These are phyloP conservation scores for Phialocephala sp. DNA, from an alignment of 2,329 filamentous ascomycete species.

Conservation along the genomic window DNA sequence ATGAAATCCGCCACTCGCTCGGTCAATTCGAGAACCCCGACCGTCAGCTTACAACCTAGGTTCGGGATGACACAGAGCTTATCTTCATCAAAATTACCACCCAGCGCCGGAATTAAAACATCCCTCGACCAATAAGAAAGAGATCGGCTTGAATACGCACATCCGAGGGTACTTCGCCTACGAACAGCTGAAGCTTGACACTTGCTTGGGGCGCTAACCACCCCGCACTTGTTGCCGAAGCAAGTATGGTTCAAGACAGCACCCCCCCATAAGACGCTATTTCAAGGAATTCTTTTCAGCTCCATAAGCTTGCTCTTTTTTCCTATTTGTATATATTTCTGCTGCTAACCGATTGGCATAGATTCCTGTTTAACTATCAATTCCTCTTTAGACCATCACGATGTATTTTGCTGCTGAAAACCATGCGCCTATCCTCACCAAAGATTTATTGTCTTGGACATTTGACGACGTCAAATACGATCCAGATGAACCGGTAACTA, in stretches of 20 bases:
- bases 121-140: neutral
- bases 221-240: conserved; percentile 9
- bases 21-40: neutral
- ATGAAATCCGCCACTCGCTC: neutral
- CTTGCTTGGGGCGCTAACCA: conserved; percentile 1
- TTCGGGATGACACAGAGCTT: neutral
- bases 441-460: conserved; percentile 38
- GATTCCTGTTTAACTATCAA: neutral
- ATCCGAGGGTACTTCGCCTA: neutral
- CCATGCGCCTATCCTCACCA: conserved; percentile 30
- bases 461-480: conserved; percentile 33
- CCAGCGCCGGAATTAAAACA: neutral
- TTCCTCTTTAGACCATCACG: conserved; percentile 19
- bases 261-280: neutral
- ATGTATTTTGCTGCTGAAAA: conserved; percentile 27
- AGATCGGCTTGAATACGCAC: neutral
- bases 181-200: neutral
- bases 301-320: neutral
- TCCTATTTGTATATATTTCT: neutral
- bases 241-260: neutral
- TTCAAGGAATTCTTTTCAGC: neutral
- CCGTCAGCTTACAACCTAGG: conserved; percentile 2
- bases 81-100: neutral
- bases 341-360: neutral
- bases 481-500: conserved; percentile 36